Base-by-base conservation (phyloP, 768 basidiomycete genomes). In the Fomitopsis serialis region DNA sequence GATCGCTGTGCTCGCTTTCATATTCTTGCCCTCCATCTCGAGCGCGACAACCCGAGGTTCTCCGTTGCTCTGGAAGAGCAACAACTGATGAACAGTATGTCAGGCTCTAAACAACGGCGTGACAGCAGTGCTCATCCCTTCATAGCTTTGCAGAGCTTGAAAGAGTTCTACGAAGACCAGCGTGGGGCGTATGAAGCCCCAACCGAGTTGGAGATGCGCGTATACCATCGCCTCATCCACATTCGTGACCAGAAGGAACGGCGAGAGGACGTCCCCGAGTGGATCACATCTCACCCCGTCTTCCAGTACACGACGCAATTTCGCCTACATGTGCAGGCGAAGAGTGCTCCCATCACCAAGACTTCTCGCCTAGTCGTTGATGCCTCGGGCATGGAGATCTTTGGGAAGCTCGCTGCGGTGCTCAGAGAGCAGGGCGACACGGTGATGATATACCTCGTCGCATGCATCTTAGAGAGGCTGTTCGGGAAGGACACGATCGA, bases 1-100 rank as follows among this genome's bases (percentile, higher is more conserved):
- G 95, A 94, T 63, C 84, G 96, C 50, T 96, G 95, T 65, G 95
- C 89, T 40, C 82, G 96, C 35, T 98, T 90, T 62, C 96, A 98
- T 67, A 90, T 98, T 50, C 73, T 98, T 1, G 86, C 87, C 0
- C 67, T 96, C 23, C 90, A 93, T 44, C 68, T 72, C 9, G 68
- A 84, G 66, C 79, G 85, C 23, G 81, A 86, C 58, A 72, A 68
- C 35, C 27, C 69, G 1, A 74, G 74, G 2, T 87, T 91, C 65
- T 81, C 82, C 27, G 66, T 85, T 60, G 72, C 79, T 15, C 65
- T 93, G 68, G 93, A 96, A 66, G 84, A 92, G 53, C 91, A 95
- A 64, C 91, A 94, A 59, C 75, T 95, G 36, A 90, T 91, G 82
- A 92, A 95, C 65, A 87, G 93, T 97, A 60, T 58, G 90, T 75